These are phyloP conservation scores for Pholiota microspora DNA, from an alignment of 768 basidiomycete genomes.

Conservation along the genomic window DNA sequence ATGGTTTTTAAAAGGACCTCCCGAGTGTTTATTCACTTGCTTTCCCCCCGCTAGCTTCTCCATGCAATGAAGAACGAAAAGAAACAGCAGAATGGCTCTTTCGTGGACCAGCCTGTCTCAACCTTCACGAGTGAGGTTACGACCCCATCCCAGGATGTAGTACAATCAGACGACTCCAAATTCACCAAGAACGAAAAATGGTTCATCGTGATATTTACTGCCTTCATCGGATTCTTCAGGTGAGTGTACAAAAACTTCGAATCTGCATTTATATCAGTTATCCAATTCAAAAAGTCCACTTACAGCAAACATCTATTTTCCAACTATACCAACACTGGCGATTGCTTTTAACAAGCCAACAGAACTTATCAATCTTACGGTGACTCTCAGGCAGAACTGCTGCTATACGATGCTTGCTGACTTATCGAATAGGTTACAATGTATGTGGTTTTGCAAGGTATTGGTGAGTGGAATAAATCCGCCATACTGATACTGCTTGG, in stretches of 20 bases:
- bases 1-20: not conserved
- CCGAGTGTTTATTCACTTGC: not conserved
- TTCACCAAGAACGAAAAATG: constrained; percentile 62
- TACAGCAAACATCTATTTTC: constrained; percentile 77
- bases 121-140: not conserved
- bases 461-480: constrained; percentile 37
- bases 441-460: constrained; percentile 68
- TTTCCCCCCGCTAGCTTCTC: not conserved
- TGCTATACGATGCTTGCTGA: not conserved
- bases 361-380: constrained; percentile 77
- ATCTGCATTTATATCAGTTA: not conserved
- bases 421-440: constrained; percentile 47
- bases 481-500: no score
- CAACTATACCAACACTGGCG: constrained; percentile 71
- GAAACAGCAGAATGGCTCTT: not conserved
- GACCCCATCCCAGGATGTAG: not conserved
- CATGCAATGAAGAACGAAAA: not conserved
- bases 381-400: constrained; percentile 22
- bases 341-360: constrained; percentile 59
- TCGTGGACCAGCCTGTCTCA: not conserved
- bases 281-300: constrained; percentile 47
- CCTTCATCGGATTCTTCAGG: constrained; percentile 67
- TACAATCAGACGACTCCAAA: constrained; percentile 33
- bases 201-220: constrained; percentile 58
- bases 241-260: constrained; percentile 19